Base-by-base conservation (phyloP, 805 yeast genomes). In the Millerago galiae region DNA sequence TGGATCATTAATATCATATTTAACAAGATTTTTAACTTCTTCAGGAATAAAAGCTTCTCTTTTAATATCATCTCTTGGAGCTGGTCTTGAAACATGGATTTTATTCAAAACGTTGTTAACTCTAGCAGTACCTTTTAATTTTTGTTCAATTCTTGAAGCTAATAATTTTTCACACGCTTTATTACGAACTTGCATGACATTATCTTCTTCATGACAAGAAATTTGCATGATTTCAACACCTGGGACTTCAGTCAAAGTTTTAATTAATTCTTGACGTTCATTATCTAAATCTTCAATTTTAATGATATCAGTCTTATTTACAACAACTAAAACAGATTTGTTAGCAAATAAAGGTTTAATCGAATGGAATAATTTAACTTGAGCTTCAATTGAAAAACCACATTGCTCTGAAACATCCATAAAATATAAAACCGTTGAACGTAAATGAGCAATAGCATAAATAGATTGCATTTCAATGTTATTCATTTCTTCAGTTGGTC, bases 401-500 rank as follows among this genome's bases (percentile, higher is more conserved):
- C 99, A 93, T 75, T 91, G 98, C 72, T 93, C 99, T 28, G 96
- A 86, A 55, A 91, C 75, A 74, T 93, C 99, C 99, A 93, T 93
- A 62, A 93, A 93, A 71, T 93, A 93, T 60, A 93, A 68, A 35
- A 93, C 96, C 65, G 97, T 87, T 25, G 98, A 90, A 63, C 98
- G 80, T 66, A 93, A 78, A 68, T 93, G 99, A 28, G 99, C 99
- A 73, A 93, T 89, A 48, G 99, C 99, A 60, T 93, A 93, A 60
- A 93, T 93, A 39, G 95, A 85, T 72, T 93, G 99, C 99, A 93
- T 93, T 72, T 93, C 99, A 66, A 93, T 93, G 68, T 93, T 93
- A 74, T 93, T 93, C 99, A 93, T 93, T 64, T 93, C 99, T 67
- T 93, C 99, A 35, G 97, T 89, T 47, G 99, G 99, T 66, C 98